Conservation (phyloP, 2,329 filamentous ascomycete genomes). For the Lecanicillium sp. region DNA sequence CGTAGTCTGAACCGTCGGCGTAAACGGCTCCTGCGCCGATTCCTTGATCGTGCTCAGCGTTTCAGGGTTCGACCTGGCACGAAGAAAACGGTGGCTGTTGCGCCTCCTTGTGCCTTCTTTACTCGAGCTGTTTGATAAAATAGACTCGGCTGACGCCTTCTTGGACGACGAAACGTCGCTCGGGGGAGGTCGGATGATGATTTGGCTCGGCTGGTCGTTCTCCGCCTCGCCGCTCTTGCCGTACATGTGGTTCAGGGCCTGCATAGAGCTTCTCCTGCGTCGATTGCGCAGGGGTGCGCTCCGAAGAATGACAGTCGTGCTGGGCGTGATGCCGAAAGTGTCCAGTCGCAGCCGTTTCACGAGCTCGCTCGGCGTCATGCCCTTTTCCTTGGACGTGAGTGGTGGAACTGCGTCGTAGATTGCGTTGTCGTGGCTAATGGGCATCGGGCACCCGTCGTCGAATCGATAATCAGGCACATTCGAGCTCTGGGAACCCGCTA, state of each 20-base stretch:
- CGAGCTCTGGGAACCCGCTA: constrained; percentile 22
- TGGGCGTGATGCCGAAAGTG: constrained; percentile 21
- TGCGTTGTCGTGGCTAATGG: constrained; percentile 8
- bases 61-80: constrained; percentile 32
- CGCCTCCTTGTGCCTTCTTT: constrained; percentile 6
- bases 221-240: constrained; percentile 4
- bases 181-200: neutral
- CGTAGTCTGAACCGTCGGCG: constrained; percentile 50
- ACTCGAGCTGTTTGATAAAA: neutral
- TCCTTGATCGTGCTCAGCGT: constrained; percentile 32
- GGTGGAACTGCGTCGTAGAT: neutral
- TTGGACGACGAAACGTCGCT: neutral
- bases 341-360: constrained; percentile 23
- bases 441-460: neutral
- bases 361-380: constrained; percentile 20
- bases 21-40: constrained; percentile 19
- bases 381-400: constrained; percentile 18
- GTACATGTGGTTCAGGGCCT: constrained; percentile 17
- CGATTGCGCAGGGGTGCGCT: constrained; percentile 16
- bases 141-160: constrained; percentile 3
- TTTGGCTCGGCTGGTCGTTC: neutral
- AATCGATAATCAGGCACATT: constrained; percentile 14
- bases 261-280: constrained; percentile 21
- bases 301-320: constrained; percentile 25
- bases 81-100: constrained; percentile 5